Percentiles rank a stretch among this genome's conserved stretches.
Evolutionary conservation across 2,329 filamentous ascomycete species (phyloP).

Genomic region (Scedosporium minutisporum): DNA sequence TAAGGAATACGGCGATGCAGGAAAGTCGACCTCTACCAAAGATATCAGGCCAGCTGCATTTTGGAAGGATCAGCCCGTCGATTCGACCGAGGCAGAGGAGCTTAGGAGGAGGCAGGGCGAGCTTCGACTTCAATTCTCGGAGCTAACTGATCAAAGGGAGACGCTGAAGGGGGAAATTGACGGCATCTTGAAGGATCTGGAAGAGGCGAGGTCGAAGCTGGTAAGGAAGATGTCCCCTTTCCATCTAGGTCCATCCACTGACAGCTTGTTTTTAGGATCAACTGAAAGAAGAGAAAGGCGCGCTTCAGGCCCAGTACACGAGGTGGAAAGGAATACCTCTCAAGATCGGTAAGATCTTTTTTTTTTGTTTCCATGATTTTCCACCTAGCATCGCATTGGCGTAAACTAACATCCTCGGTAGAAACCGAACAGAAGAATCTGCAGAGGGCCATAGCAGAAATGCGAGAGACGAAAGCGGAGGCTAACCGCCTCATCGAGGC

Average conservation of each 20-base stretch:
- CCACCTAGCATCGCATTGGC: too few species aligned
- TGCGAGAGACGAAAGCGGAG: slow-evolving; percentile 3
- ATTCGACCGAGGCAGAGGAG: slow-evolving; percentile 53
- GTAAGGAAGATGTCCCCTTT: slow-evolving; percentile 17
- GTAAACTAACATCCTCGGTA: not conserved
- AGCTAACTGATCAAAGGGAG: slow-evolving; percentile 22
- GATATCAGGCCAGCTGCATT: slow-evolving; percentile 50
- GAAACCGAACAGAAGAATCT: slow-evolving; percentile 4
- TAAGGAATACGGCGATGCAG: slow-evolving; percentile 68
- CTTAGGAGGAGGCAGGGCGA: slow-evolving; percentile 45
- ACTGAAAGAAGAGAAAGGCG: slow-evolving; percentile 53
- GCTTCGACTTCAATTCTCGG: slow-evolving; percentile 22
- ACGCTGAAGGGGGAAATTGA: slow-evolving; percentile 27
- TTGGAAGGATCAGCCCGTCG: slow-evolving; percentile 73
- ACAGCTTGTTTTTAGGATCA: slow-evolving; percentile 27
- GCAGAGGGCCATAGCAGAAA: not conserved
- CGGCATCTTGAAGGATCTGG: slow-evolving; percentile 32
- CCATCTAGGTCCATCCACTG: not conserved
- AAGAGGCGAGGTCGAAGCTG: slow-evolving; percentile 15
- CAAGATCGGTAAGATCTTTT: slow-evolving; percentile 51
- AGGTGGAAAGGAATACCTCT: slow-evolving; percentile 58
- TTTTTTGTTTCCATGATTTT: not conserved
- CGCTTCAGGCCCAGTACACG: slow-evolving; percentile 55
- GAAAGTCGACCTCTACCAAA: slow-evolving; percentile 59
- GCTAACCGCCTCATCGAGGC: not conserved